phyloP scores from a whole-genome alignment of 345 rosid genomes.

The Euphorbia pulcherrima region DNA sequence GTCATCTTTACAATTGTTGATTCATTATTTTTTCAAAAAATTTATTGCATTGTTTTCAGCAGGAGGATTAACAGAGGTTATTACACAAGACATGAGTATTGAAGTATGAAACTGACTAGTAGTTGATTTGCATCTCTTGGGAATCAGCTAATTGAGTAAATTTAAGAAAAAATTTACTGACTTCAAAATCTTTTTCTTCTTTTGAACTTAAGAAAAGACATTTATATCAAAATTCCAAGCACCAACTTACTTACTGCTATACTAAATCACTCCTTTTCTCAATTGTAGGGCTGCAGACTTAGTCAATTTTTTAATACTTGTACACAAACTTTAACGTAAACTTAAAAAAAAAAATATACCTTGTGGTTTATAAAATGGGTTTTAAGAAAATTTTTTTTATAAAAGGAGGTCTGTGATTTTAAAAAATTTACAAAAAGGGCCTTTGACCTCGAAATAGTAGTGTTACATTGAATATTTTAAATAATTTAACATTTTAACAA shows the following conservation, averaged over 20 bases:
- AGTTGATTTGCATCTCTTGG: conserved; percentile 22
- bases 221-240: conserved; percentile 1
- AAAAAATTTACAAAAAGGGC: no score
- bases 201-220: not conserved
- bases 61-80: not conserved
- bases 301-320: not conserved
- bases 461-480: no score
- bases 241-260: not conserved
- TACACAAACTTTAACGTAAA: not conserved
- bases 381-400: no score
- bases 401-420: no score
- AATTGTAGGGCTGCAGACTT: not conserved
- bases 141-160: conserved; percentile 11
- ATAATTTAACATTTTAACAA: no score
- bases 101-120: conserved; percentile 17
- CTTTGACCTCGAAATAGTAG: no score
- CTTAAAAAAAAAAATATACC: no score
- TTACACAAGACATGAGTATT: no score
- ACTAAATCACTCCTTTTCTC: not conserved
- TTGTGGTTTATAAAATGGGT: no score
- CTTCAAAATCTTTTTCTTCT: conserved; percentile 14
- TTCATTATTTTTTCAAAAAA: not conserved
- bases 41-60: conserved; percentile 33
- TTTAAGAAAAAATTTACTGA: conserved; percentile 4
- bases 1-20: no score